Conservation (phyloP, 2,329 filamentous ascomycete genomes). For the Fusarium bactridioides region DNA sequence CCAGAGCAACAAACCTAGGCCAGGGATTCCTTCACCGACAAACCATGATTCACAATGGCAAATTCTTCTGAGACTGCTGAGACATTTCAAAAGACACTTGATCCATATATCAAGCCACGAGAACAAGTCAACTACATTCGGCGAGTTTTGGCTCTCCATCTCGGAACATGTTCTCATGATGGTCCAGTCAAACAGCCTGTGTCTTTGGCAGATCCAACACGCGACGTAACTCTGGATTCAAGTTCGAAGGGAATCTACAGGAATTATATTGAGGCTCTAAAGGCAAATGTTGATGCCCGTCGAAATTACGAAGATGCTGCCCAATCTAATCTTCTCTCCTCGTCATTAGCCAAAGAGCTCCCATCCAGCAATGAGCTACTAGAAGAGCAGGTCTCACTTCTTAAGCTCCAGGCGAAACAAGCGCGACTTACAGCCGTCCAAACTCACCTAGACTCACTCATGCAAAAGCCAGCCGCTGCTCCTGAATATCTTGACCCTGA, state of each 20-base stretch:
- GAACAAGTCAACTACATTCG: slow-evolving; percentile 66
- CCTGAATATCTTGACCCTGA: slow-evolving; percentile 59
- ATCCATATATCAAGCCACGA: slow-evolving; percentile 63
- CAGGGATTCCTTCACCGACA: slow-evolving; percentile 11
- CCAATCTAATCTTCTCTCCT: slow-evolving; percentile 29
- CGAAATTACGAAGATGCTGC: slow-evolving; percentile 54
- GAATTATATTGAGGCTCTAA: slow-evolving; percentile 63
- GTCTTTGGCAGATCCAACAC: slow-evolving; percentile 55
- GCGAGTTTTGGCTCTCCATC: slow-evolving; percentile 61
- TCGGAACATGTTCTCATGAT: slow-evolving; percentile 57
- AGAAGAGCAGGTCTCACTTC: slow-evolving; percentile 59
- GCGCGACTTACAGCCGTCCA: slow-evolving; percentile 60
- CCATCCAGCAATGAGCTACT: slow-evolving; percentile 44
- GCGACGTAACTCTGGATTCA: slow-evolving; percentile 46
- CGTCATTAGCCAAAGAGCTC: slow-evolving; percentile 28
- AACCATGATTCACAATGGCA: slow-evolving; percentile 41
- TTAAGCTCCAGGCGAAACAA: slow-evolving; percentile 61
- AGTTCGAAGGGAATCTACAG: slow-evolving; percentile 58
- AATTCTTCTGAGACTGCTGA: slow-evolving; percentile 45
- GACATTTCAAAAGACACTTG: slow-evolving; percentile 54
- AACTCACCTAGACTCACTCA: slow-evolving; percentile 59
- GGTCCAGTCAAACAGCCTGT: slow-evolving; percentile 55
- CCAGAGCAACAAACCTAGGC: slow-evolving; percentile 14
- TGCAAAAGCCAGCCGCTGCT: slow-evolving; percentile 60
- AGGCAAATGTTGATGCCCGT: slow-evolving; percentile 60